These are phyloP conservation scores for Solanum hybrid DNA, from an alignment of 305 asterid species.

Conservation along the genomic window DNA sequence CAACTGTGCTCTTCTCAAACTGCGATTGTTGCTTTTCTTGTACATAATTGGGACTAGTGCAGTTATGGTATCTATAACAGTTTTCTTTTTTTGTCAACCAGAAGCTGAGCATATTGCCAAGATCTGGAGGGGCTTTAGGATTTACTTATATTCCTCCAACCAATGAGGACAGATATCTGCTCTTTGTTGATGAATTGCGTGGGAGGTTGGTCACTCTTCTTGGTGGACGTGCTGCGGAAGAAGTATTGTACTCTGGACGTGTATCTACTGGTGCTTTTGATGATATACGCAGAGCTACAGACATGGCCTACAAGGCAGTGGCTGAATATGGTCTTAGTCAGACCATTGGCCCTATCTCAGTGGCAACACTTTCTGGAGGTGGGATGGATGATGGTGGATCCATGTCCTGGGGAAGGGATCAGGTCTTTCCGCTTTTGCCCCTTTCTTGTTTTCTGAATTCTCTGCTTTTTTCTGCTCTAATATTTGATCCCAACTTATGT, in stretches of 20 bases:
- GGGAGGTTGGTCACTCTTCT: slow-evolving; percentile 98
- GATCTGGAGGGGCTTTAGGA: slow-evolving; percentile 98
- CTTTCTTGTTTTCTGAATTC: neutral
- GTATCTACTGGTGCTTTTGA: slow-evolving; percentile 99
- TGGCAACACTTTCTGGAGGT: slow-evolving; percentile 83
- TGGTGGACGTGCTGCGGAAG: slow-evolving; percentile 99
- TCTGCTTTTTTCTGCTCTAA: slow-evolving; percentile 6
- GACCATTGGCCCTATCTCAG: slow-evolving; percentile 78
- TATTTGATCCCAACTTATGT: neutral
- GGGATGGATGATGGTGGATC: slow-evolving; percentile 94
- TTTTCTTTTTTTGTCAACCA: slow-evolving; percentile 23
- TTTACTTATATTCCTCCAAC: slow-evolving; percentile 94
- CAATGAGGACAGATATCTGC: slow-evolving; percentile 88
- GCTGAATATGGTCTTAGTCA: slow-evolving; percentile 96
- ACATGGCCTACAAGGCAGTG: slow-evolving; percentile 98
- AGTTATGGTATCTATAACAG: neutral
- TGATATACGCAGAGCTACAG: slow-evolving; percentile 94
- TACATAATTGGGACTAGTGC: neutral
- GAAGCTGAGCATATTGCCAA: slow-evolving; percentile 98
- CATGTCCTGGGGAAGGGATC: slow-evolving; percentile 80
- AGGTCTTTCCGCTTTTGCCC: slow-evolving; percentile 28
- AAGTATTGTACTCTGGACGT: slow-evolving; percentile 85
- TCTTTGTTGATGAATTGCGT: slow-evolving; percentile 87
- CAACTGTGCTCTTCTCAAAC: neutral
- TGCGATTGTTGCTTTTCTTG: neutral